Base-by-base conservation (phyloP, 345 rosid genomes). In the Hibiscus tridactylites region DNA sequence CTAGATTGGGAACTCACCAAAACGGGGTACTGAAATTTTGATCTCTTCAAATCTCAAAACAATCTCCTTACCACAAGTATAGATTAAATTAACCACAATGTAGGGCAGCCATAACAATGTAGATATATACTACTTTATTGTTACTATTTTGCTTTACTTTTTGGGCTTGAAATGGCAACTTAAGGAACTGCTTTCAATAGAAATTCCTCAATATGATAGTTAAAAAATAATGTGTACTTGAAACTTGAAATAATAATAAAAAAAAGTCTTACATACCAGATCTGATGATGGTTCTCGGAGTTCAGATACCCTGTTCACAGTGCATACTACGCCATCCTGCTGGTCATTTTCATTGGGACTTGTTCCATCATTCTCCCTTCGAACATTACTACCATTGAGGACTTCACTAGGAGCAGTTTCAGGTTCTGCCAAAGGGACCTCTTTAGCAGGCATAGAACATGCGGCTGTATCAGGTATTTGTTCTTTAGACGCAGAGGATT, bases 401-500 rank as follows among this genome's bases (percentile, higher is more conserved):
- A 58, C 52, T 63, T 58, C 72, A 42, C 26, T 49, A 71, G 17
- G 39, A 61, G 74, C 68, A 77, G 52, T 68, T 75, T 71, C 79
- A 74, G 65, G 65, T 33, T 50, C 64, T 31, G 10, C 66, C 28
- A 37, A 72, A 59, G 62, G 65, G 77, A 66, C 73, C 63, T 77
- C 83, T 73, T 64, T 76, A 70, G 70, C 71, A 74, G 72, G 76
- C 13, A 49, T 57, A 57, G 70, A 52, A 58, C 50, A 46, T 33
- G 53, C 52, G 44, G 77, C 59, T 46, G 9, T 49, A 72, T 35
- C 65, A 62, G 73, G 44, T 71, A 21, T 19, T 65, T 73, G 73
- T 65, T 74, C 78, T 67, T 21, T 61, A 47, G 72, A 65, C 1
- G 79, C 58, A 73, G 73, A 65, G n/a, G 72, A 53, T 83, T 68